Evolutionary conservation across 2,329 filamentous ascomycete species (phyloP), one percentile per base, ranked within the genome.

Genomic region (Trichoderma arundinaceum): DNA sequence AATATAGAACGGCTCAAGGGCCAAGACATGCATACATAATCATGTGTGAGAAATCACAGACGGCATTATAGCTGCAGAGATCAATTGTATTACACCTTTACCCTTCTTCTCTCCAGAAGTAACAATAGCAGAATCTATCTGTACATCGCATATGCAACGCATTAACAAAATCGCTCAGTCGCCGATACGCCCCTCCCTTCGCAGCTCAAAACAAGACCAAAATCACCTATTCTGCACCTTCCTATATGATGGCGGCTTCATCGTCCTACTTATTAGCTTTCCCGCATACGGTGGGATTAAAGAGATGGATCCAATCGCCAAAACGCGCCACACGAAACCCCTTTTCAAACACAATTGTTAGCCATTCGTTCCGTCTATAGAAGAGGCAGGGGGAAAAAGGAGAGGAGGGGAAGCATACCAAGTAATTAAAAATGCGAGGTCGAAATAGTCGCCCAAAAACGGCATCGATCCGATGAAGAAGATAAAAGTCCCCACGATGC

Each of bases 221-320:
- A 39, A 64, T 65, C 53, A 90, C 67, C 88, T 86, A 51, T 85
- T 89, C 78, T 90, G 90, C 54, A 99, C 94, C 82, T 99, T 99
- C 73, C 95, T 86, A 80, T 97, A 98, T 74, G 91, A 96, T 19
- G 94, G 94, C 68, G 95, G 95, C 79, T 91, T 94, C 83, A 96
- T 89, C 67, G 88, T 92, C 74, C 92, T 85, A 72, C 91, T 85
- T 70, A 97, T 90, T 67, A 96, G 77, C 81, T 98, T 98, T 19
- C 86, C 92, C 59, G 88, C 90, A 80, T 94, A 97, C 1, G 94
- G 92, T 17, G 95, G 95, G 54, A 96, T 85, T 65, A 98, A 79
- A 48, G 91, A 92, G 51, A 97, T 88, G 7, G 91, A 89, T 46
- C 85, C 86, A 62, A 98, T 93, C 41, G 91, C 92, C 7, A 85